phyloP scores from a whole-genome alignment of 257 asterid species.

The Forsythia suspensa region DNA sequence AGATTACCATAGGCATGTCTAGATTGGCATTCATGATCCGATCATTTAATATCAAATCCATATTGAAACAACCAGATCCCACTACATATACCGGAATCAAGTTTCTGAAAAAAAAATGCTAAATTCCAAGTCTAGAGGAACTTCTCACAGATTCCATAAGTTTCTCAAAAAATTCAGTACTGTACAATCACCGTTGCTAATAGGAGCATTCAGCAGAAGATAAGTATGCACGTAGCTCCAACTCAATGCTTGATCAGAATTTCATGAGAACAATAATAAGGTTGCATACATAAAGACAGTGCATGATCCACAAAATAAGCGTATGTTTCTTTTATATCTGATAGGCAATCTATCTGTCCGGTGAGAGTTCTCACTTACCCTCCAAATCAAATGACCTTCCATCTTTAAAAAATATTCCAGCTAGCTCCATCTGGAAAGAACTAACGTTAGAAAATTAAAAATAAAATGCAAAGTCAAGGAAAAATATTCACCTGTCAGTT shows the following conservation, averaged over 20 bases:
- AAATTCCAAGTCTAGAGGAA: background rate
- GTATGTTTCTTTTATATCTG: background rate
- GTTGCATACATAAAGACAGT: background rate
- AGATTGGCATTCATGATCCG: background rate
- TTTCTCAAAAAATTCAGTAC: background rate
- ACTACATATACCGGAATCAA: background rate
- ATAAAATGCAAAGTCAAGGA: slow-evolving; percentile 3
- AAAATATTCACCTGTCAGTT: slow-evolving; percentile 8
- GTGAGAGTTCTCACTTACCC: slow-evolving; percentile 42
- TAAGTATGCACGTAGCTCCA: background rate
- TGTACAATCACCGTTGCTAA: slow-evolving; percentile 5
- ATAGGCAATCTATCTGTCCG: background rate
- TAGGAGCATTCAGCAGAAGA: slow-evolving; percentile 10
- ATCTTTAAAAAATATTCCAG: slow-evolving; percentile 71
- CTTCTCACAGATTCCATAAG: background rate
- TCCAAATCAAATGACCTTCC: slow-evolving; percentile 79
- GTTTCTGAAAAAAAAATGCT: background rate
- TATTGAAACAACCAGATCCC: background rate
- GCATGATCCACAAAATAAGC: background rate
- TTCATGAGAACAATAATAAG: background rate
- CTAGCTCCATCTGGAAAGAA: slow-evolving; percentile 66
- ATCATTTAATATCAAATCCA: background rate
- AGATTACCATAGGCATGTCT: background rate
- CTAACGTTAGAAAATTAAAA: slow-evolving; percentile 9
- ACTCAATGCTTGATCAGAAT: slow-evolving; percentile 18